Evolutionary conservation across 192 early-diverging fungal genomes (phyloP).

Genomic region (Backusella tuberculispora): DNA sequence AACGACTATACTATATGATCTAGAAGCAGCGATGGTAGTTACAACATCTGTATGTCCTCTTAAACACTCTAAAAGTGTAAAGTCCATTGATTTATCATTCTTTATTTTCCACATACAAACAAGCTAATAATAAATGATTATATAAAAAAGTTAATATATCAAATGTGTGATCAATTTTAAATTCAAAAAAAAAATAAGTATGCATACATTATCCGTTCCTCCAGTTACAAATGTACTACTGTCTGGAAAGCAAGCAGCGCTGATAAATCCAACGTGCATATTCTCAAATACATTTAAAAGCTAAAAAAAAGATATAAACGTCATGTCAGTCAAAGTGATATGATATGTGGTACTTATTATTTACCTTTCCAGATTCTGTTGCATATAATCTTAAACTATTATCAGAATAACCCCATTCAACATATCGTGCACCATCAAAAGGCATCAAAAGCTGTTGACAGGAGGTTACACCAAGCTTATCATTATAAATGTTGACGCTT

Average conservation of each 20-base stretch:
- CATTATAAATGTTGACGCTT: slow-evolving; percentile 52
- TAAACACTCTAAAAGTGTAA: slow-evolving; percentile 55
- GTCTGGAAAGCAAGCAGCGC: slow-evolving; percentile 61
- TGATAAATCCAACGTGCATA: slow-evolving; percentile 62
- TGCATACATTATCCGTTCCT: slow-evolving; percentile 54
- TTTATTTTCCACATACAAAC: slow-evolving; percentile 64
- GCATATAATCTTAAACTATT: slow-evolving; percentile 58
- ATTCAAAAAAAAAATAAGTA: neutral
- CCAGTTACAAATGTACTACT: slow-evolving; percentile 62
- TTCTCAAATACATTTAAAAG: slow-evolving; percentile 62
- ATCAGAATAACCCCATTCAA: slow-evolving; percentile 70
- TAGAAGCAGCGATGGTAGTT: slow-evolving; percentile 52
- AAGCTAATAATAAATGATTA: slow-evolving; percentile 48
- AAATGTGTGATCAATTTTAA: neutral
- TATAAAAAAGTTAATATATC: neutral
- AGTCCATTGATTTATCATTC: slow-evolving; percentile 47
- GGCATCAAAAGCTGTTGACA: slow-evolving; percentile 49
- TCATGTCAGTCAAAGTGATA: neutral
- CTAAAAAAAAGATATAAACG: slow-evolving; percentile 19
- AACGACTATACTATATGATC: slow-evolving; percentile 62
- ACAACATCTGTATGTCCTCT: slow-evolving; percentile 62
- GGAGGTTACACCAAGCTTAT: slow-evolving; percentile 43
- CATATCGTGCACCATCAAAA: slow-evolving; percentile 50
- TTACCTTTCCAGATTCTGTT: slow-evolving; percentile 56
- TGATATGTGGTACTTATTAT: neutral